phyloP scores from a whole-genome alignment of 306 rosid genomes.

The Casuarina glauca region DNA sequence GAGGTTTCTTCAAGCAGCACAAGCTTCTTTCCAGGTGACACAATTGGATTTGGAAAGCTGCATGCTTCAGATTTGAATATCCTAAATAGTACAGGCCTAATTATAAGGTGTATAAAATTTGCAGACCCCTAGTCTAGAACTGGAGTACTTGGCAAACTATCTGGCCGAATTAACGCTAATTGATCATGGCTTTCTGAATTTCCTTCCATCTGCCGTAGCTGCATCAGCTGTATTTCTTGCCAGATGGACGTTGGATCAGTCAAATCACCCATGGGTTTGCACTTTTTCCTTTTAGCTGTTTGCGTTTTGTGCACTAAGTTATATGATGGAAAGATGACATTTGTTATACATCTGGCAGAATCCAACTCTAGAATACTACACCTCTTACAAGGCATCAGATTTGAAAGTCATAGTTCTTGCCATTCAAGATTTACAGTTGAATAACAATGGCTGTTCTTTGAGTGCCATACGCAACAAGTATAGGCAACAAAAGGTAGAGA shows the following conservation, averaged over 20 bases:
- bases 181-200: constrained; percentile 67
- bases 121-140: constrained; percentile 76
- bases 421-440: constrained; percentile 74
- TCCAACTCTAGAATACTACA: constrained; percentile 75
- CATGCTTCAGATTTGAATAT: constrained; percentile 11
- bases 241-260: constrained; percentile 82
- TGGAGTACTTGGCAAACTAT: constrained; percentile 85
- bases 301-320: constrained; percentile 6
- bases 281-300: constrained; percentile 17
- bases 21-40: constrained; percentile 75
- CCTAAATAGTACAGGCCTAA: constrained; percentile 5
- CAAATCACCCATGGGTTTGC: constrained; percentile 90
- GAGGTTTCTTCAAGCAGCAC: constrained; percentile 93
- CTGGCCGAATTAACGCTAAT: constrained; percentile 77
- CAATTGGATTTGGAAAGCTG: constrained; percentile 25
- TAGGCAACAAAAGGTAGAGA: constrained; percentile 66
- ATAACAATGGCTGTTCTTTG: constrained; percentile 61
- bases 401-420: constrained; percentile 70
- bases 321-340: constrained; percentile 18
- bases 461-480: constrained; percentile 66
- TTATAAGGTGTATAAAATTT: constrained; percentile 25
- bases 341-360: constrained; percentile 49
- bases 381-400: constrained; percentile 69
- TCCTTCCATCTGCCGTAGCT: constrained; percentile 80
- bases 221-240: constrained; percentile 95